phyloP scores from a whole-genome alignment of 768 basidiomycete genomes.

The Arthromyces matolae region DNA sequence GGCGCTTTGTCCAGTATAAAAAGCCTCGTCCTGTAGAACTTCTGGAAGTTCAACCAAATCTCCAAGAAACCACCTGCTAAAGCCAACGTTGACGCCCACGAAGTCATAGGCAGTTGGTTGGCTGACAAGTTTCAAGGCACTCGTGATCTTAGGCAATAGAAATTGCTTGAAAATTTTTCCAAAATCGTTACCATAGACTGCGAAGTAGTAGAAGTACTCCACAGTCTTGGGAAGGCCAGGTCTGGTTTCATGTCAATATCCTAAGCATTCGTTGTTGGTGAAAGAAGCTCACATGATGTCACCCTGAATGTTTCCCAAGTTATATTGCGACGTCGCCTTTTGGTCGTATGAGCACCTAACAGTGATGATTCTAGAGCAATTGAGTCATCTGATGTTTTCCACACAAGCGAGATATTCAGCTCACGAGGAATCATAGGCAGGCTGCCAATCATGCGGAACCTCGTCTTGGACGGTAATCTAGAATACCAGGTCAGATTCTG shows the following conservation, averaged over 20 bases:
- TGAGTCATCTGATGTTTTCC: too few relatives aligned
- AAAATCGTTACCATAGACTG: neutral
- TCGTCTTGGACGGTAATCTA: neutral
- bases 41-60: neutral
- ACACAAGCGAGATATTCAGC: neutral
- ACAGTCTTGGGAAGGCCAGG: constrained; percentile 13
- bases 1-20: constrained; percentile 4
- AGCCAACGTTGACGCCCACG: neutral
- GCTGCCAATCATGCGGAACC: neutral
- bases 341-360: too few relatives aligned
- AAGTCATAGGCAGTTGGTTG: neutral
- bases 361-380: too few relatives aligned
- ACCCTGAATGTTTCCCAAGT: constrained; percentile 19
- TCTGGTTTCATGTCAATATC: neutral
- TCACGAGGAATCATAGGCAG: neutral
- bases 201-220: neutral
- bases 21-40: constrained; percentile 7
- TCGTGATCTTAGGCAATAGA: neutral
- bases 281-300: constrained; percentile 16
- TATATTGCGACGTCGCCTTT: constrained; percentile 3
- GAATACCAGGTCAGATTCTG: neutral
- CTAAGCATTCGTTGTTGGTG: too few relatives aligned
- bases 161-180: neutral
- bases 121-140: neutral
- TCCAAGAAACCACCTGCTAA: neutral